These are phyloP conservation scores for Talaromyces sp. DNA, from an alignment of 2,329 filamentous ascomycete genomes.

Conservation along the genomic window DNA sequence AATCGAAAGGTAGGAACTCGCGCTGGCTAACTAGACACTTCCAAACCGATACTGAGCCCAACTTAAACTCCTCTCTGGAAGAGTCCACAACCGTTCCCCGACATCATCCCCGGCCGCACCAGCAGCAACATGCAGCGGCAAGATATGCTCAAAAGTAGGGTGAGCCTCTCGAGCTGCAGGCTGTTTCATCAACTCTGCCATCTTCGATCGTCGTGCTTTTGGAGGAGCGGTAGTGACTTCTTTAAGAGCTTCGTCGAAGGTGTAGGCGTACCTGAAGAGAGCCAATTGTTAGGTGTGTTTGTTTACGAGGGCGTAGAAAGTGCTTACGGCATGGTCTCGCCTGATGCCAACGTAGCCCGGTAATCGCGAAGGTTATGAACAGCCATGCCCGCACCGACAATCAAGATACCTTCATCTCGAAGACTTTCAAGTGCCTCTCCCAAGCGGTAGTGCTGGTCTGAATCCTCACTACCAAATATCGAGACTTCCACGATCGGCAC, in stretches of 20 bases:
- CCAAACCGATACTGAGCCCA: constrained; percentile 57
- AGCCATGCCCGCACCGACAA: constrained; percentile 71
- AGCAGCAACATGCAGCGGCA: constrained; percentile 58
- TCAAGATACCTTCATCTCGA: constrained; percentile 63
- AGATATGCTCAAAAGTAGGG: constrained; percentile 61
- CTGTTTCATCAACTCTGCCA: constrained; percentile 48
- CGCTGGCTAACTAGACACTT: not conserved
- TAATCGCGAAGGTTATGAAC: constrained; percentile 66
- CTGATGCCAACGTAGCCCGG: constrained; percentile 22
- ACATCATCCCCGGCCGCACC: constrained; percentile 53
- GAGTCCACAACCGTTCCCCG: constrained; percentile 48
- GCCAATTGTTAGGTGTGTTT: not conserved
- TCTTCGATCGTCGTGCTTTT: constrained; percentile 41
- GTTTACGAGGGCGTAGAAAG: not conserved
- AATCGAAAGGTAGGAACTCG: not conserved
- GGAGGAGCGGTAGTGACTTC: constrained; percentile 56
- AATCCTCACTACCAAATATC: constrained; percentile 62
- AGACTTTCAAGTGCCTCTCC: constrained; percentile 64
- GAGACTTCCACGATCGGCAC: constrained; percentile 72
- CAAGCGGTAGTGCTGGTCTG: constrained; percentile 63
- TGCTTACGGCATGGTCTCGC: constrained; percentile 15
- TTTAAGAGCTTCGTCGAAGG: constrained; percentile 66
- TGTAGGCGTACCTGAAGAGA: constrained; percentile 52
- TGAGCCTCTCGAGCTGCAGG: constrained; percentile 59
- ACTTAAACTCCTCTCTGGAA: constrained; percentile 51